These are phyloP conservation scores for Pseudocercospora fuligena DNA, from an alignment of 2,329 filamentous ascomycete genomes.

Conservation along the genomic window DNA sequence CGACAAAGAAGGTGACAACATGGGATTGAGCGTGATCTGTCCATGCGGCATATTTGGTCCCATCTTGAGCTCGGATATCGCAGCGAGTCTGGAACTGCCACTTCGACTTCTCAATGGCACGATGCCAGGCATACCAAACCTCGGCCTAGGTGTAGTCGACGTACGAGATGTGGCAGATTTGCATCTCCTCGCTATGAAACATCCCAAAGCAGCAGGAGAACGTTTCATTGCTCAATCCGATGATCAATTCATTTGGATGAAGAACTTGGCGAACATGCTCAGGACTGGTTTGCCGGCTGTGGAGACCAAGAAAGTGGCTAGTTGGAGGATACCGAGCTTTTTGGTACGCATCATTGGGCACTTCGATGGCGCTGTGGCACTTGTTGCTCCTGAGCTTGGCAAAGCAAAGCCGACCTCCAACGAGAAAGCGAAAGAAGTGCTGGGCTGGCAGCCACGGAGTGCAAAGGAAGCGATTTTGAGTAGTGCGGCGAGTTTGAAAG, in stretches of 20 bases:
- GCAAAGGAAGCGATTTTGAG: conserved; percentile 33
- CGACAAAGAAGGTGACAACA: conserved; percentile 32
- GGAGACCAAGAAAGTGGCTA: conserved; percentile 29
- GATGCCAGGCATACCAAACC: conserved; percentile 36
- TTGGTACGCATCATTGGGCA: conserved; percentile 22
- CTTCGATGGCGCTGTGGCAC: conserved; percentile 30
- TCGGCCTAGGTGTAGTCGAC: conserved; percentile 38
- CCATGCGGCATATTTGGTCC: conserved; percentile 41
- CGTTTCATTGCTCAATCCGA: conserved; percentile 33
- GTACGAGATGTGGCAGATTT: conserved; percentile 42
- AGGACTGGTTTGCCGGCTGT: conserved; percentile 26
- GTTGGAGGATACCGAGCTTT: conserved; percentile 30
- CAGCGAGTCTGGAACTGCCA: conserved; percentile 35
- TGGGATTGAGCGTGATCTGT: conserved; percentile 40
- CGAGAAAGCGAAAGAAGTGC: conserved; percentile 34
- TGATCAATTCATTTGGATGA: conserved; percentile 24
- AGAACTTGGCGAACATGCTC: conserved; percentile 34
- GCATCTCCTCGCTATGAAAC: conserved; percentile 39
- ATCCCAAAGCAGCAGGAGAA: conserved; percentile 33
- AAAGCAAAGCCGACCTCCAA: conserved; percentile 29
- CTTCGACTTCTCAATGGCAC: conserved; percentile 38
- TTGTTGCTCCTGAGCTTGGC: conserved; percentile 34
- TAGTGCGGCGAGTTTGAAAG: conserved; percentile 29
- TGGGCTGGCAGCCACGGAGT: conserved; percentile 35
- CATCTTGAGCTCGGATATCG: conserved; percentile 34